A percentile compares a stretch with the other conserved stretches of the same genome.
These are phyloP conservation scores for Hemisphaericaspora lyxosophila DNA, from an alignment of 1,139 yeast species.

Conservation along the genomic window DNA sequence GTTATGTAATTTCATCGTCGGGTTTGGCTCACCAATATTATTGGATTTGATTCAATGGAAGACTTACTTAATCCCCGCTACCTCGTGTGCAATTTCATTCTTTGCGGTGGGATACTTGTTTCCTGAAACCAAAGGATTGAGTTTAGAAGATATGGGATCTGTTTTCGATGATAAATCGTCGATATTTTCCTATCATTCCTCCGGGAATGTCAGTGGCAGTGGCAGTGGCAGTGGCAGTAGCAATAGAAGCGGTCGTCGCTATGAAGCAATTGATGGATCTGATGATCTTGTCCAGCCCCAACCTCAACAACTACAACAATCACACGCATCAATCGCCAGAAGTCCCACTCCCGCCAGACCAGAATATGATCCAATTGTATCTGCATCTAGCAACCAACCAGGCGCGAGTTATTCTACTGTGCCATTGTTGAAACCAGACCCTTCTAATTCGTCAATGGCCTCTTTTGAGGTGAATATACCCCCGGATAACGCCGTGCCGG, in stretches of 20 bases:
- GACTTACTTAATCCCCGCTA: conserved; percentile 77
- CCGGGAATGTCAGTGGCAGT: conserved; percentile 16
- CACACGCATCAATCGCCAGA: background rate
- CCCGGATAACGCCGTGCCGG: conserved; percentile 24
- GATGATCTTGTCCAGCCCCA: background rate
- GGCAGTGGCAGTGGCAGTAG: too few relatives aligned
- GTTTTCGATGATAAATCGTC: conserved; percentile 50
- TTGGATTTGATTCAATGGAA: conserved; percentile 78
- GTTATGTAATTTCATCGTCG: conserved; percentile 92
- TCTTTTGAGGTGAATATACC: conserved; percentile 23
- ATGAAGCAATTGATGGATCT: too few relatives aligned
- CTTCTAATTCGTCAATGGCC: conserved; percentile 17
- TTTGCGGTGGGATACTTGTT: conserved; percentile 52
- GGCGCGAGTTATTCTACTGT: background rate
- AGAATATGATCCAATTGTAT: background rate
- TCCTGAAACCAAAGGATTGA: conserved; percentile 57
- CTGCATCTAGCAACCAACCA: conserved; percentile 8
- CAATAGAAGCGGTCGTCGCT: background rate
- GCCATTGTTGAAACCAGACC: conserved; percentile 22
- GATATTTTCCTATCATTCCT: conserved; percentile 45
- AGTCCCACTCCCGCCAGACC: background rate
- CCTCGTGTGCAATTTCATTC: conserved; percentile 68
- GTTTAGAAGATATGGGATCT: conserved; percentile 54
- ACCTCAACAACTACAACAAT: background rate
- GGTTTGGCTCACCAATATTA: conserved; percentile 84